Base-by-base conservation (phyloP, 805 yeast genomes). In the Starmerella scarabaei region DNA sequence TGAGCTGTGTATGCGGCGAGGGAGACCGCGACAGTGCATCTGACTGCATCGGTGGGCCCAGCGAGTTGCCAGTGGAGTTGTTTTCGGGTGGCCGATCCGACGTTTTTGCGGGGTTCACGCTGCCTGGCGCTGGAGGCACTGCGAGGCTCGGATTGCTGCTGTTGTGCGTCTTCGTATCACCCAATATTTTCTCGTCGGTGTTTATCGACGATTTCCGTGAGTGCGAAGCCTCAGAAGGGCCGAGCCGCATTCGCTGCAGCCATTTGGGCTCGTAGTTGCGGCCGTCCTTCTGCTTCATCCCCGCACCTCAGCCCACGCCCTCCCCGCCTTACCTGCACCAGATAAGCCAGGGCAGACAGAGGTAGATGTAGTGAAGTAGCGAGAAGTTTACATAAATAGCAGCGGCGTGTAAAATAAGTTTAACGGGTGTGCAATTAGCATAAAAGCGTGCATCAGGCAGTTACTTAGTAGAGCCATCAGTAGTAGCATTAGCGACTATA, bases 271-370 rank as follows among this genome's bases (percentile, higher is more conserved):
- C 37, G 23, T 5, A 18, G 20, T 16, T 20, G 17, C 37, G 20
- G 30, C 26, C 36, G 36, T 20, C 15, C 34, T 39, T 27, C 35
- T 39, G 31, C 7, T 24, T 39, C 7, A 11, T 7, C 26, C 26
- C 11, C 26, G 11, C n/a, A n/a, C n/a, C n/a, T n/a, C n/a, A n/a
- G n/a, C n/a, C n/a, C n/a, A n/a, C n/a, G n/a, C n/a, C n/a, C n/a
- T n/a, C n/a, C n/a, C n/a, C n/a, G n/a, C n/a, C n/a, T n/a, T n/a
- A n/a, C n/a, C n/a, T n/a, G n/a, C n/a, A n/a, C n/a, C n/a, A n/a
- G n/a, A n/a, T n/a, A n/a, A n/a, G n/a, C n/a, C n/a, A n/a, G n/a
- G n/a, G n/a, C n/a, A n/a, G n/a, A n/a, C n/a, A n/a, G n/a, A n/a
- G n/a, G n/a, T n/a, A n/a, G n/a, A n/a, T n/a, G n/a, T n/a, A n/a